phyloP scores from a whole-genome alignment of 1,284 basidiomycete species.

The Naganishia sp. region DNA sequence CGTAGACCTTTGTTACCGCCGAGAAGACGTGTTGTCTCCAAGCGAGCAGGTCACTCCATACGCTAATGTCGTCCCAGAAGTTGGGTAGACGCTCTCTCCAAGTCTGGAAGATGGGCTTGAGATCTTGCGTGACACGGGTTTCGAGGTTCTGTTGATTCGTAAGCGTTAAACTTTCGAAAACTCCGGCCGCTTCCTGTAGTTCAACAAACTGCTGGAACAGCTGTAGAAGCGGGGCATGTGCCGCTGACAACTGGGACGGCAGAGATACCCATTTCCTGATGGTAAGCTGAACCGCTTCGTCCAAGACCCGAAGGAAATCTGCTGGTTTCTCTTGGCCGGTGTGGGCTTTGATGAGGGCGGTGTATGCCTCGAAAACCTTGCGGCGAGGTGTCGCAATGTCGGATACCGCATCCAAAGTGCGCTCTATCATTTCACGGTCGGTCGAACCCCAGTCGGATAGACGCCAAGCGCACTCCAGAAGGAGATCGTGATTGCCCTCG shows the following conservation, averaged over 20 bases:
- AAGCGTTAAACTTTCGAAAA: conserved; percentile 84
- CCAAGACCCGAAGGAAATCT: conserved; percentile 82
- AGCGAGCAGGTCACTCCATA: conserved; percentile 97
- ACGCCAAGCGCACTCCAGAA: conserved; percentile 95
- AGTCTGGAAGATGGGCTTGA: conserved; percentile 93
- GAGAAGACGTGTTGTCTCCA: conserved; percentile 90
- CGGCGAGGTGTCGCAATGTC: conserved; percentile 89
- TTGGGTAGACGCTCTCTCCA: conserved; percentile 98
- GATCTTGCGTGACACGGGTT: conserved; percentile 81
- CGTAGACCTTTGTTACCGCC: conserved; percentile 95
- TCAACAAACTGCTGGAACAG: conserved; percentile 99
- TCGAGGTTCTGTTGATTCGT: conserved; percentile 91
- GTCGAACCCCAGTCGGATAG: conserved; percentile 80
- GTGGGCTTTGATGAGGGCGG: conserved; percentile 69
- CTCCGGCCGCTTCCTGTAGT: conserved; percentile 91
- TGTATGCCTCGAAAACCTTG: conserved; percentile 93
- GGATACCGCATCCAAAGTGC: conserved; percentile 76
- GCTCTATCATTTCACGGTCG: conserved; percentile 74
- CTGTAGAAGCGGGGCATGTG: conserved; percentile 91
- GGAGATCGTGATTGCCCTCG: conserved; percentile 88
- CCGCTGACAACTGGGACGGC: conserved; percentile 78
- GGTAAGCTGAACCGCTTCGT: conserved; percentile 95
- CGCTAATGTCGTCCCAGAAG: conserved; percentile 94
- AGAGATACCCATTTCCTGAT: conserved; percentile 94
- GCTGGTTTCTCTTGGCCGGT: conserved; percentile 51